phyloP scores from a whole-genome alignment of 2,329 filamentous ascomycete species.

The Ceratocystis variospora region DNA sequence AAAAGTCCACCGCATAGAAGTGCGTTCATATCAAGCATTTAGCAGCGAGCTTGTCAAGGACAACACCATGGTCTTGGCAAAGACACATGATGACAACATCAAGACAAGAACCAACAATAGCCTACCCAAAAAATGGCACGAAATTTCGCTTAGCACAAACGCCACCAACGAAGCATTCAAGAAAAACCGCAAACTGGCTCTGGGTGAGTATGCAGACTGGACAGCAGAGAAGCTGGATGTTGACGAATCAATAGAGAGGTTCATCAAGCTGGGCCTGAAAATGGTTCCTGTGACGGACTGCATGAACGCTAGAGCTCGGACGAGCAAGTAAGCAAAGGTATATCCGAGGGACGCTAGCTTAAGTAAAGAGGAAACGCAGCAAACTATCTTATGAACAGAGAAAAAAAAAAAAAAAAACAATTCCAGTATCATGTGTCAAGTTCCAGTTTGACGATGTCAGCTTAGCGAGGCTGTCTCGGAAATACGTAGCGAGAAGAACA shows the following conservation, averaged over 20 bases:
- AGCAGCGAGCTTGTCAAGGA: neutral
- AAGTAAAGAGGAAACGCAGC: too few relatives aligned
- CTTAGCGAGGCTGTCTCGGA: neutral
- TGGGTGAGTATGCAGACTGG: neutral
- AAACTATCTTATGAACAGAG: too few relatives aligned
- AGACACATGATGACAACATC: neutral
- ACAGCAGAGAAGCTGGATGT: neutral
- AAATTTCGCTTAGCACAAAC: neutral
- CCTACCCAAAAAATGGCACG: slow-evolving; percentile 3
- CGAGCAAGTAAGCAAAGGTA: neutral
- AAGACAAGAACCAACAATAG: neutral
- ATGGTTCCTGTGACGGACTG: neutral
- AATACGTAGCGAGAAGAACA: neutral
- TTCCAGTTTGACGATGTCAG: neutral
- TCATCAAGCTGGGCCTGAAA: neutral
- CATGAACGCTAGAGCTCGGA: neutral
- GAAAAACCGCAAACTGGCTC: neutral
- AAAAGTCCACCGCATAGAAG: neutral
- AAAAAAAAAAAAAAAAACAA: too few relatives aligned
- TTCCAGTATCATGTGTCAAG: neutral
- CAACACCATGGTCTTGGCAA: neutral
- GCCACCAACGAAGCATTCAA: neutral
- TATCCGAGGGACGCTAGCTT: too few relatives aligned
- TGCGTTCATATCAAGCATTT: neutral
- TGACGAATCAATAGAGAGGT: neutral